Evolutionary conservation across 2,329 filamentous ascomycete genomes (phyloP), one percentile per base, ranked within the genome.

Genomic region (Trichoderma sp.): DNA sequence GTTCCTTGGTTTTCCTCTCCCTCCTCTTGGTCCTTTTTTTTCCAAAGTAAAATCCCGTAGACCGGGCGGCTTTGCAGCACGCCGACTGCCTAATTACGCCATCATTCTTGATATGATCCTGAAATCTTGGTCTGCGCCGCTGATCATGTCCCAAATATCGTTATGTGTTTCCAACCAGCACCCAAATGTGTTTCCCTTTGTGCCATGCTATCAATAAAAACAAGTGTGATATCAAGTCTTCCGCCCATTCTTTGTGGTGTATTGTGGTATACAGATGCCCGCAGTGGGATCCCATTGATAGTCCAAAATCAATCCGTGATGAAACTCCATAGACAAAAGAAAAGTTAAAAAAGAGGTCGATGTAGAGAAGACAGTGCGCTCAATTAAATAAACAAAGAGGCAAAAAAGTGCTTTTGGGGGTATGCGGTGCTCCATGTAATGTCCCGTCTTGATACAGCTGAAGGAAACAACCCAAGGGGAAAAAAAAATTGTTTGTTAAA

Each of bases 361-460:
- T 71, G 58, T 72, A 73, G 69, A 70, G 70, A 75, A 67, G 71
- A 63, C 70, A 66, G 71, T 70, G 71, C 58, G 72, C 71, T 69
- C 71, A 71, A 74, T 70, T 62, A 71, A 71, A 63, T 72, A 74
- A 74, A 73, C 72, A 70, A 75, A 73, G 73, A 73, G 27, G n/a
- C 56, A 71, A 77, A 72, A 57, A 63, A 47, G 60, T 70, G 70
- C 70, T 74, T 71, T 76, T 78, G 82, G 81, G 81, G 81, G 81
- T 81, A 84, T 83, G 82, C 82, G 82, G 79, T 83, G 80, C 82
- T 83, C 83, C 82, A 75, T 82, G 73, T 77, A 76, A 83, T 83
- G 83, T 82, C 81, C 81, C 78, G 77, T 81, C 75, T 81, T 83
- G 77, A 69, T 83, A 84, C 81, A 83, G 79, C 73, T 77, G 11